phyloP scores from a whole-genome alignment of 2,329 filamentous ascomycete genomes.

The Aspergillus luchuensis region DNA sequence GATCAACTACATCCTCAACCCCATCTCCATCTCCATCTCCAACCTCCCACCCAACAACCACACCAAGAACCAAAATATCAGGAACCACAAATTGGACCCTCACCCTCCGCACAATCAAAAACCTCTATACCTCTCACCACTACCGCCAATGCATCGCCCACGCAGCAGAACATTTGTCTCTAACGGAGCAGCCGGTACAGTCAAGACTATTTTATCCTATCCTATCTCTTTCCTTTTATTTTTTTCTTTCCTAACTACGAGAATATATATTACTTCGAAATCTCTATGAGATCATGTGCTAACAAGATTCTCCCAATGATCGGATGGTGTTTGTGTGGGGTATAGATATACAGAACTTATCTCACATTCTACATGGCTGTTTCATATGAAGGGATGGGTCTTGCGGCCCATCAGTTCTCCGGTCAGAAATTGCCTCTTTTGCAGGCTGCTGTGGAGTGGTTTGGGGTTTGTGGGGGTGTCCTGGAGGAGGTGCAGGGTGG shows the following conservation, averaged over 20 bases:
- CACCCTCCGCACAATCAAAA: slow-evolving; percentile 37
- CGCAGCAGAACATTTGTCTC: slow-evolving; percentile 34
- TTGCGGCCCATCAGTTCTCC: slow-evolving; percentile 50
- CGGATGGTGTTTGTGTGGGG: too few relatives aligned
- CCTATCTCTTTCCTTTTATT: not conserved
- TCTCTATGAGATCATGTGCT: too few relatives aligned
- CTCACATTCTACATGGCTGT: slow-evolving; percentile 52
- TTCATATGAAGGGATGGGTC: slow-evolving; percentile 51
- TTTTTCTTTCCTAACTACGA: not conserved
- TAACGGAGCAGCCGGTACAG: slow-evolving; percentile 29
- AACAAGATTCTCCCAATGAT: too few relatives aligned
- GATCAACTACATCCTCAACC: not conserved
- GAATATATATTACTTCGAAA: too few relatives aligned
- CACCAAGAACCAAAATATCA: not conserved
- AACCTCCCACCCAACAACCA: not conserved
- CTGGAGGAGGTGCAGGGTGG: slow-evolving; percentile 5
- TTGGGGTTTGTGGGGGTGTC: slow-evolving; percentile 30
- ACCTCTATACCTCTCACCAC: slow-evolving; percentile 39
- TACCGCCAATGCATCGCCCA: slow-evolving; percentile 45
- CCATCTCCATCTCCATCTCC: slow-evolving; percentile 13
- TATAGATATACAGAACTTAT: slow-evolving; percentile 37
- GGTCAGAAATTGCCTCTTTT: slow-evolving; percentile 47
- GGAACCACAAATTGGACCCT: slow-evolving; percentile 36
- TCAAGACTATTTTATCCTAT: not conserved
- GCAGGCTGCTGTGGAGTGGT: slow-evolving; percentile 43